phyloP scores from a whole-genome alignment of 23 red algal genomes.

The Chondrus crispus region DNA sequence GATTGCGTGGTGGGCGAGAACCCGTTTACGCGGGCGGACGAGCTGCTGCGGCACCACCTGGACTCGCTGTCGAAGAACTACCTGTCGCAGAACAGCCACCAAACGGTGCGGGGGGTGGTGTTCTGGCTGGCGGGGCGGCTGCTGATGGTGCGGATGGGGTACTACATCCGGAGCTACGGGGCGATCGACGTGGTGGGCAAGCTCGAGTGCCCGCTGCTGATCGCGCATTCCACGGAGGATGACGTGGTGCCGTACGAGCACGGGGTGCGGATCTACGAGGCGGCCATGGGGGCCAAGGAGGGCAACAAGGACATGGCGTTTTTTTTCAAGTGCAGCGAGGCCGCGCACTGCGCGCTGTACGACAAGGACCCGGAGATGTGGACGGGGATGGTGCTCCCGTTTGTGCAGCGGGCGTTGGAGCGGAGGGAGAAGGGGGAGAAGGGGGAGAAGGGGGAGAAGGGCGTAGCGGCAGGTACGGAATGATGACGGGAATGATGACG shows the following conservation, averaged over 20 bases:
- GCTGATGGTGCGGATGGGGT: constrained; percentile 84
- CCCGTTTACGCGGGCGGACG: constrained; percentile 75
- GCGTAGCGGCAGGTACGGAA: too few species aligned
- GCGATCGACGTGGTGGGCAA: constrained; percentile 29
- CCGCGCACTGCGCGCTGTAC: constrained; percentile 87
- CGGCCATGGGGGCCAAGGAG: not conserved
- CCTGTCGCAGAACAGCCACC: constrained; percentile 71
- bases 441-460: too few species aligned
- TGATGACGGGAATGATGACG: too few species aligned
- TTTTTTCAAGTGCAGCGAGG: constrained; percentile 68
- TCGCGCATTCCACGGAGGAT: constrained; percentile 79
- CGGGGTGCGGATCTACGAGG: constrained; percentile 38
- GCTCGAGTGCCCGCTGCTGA: constrained; percentile 73
- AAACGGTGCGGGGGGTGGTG: constrained; percentile 42
- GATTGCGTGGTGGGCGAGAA: constrained; percentile 86
- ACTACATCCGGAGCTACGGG: not conserved
- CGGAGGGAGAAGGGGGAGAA: too few species aligned
- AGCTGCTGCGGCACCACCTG: constrained; percentile 79
- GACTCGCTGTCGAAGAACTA: constrained; percentile 67
- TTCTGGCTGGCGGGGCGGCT: constrained; percentile 76
- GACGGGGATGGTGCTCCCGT: constrained; percentile 53
- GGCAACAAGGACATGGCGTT: not conserved
- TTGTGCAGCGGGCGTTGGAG: constrained; percentile 45
- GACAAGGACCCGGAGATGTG: constrained; percentile 79
- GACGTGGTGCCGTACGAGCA: constrained; percentile 86